Base-by-base conservation (phyloP, 306 rosid genomes). In the Nissolia schottii region DNA sequence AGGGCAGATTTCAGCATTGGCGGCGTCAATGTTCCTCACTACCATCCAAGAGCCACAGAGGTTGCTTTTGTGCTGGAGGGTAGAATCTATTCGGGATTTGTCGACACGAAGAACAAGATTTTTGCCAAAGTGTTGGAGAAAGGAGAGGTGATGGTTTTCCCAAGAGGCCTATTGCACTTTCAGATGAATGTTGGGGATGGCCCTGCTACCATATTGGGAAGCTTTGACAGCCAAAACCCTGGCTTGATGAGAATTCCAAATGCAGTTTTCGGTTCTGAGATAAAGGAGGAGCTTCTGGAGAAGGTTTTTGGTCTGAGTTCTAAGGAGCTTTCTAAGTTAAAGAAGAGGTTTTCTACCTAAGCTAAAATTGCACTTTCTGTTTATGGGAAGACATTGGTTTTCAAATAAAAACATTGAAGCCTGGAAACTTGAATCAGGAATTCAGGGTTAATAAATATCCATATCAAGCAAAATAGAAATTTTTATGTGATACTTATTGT, bases 81-180 rank as follows among this genome's bases (percentile, higher is more conserved):
- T 1, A 87, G 51, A 76, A 64, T 94, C 23, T 91, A 91, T 58
- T 86, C 97, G 5, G 98, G 98, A 18, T 89, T 94, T 77, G 85
- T 87, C 19, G 98, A 94, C 28, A 74, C 97, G 1, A 82, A 77
- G 64, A 85, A 89, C 86, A 73, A 37, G 85, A 35, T 94, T 46
- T 91, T 83, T 38, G 96, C 97, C 4, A 91, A 79, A 62, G 91
- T 94, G 70, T 76, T 91, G n/a, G 95, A 84, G 75, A 87, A 86
- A 79, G 97, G 98, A 7, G 97, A 91, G 80, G 96, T 91, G 5
- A 94, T 94, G 90, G 95, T 89, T 64, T 91, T 94, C 57, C 98
- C 97, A 8, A 91, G 84, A 77, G 97, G 97, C 15, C 19, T 89
- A 3, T 82, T 91, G 57, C 98, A 94, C 75, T 94, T 94, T 63